These are phyloP conservation scores for Cystofilobasidium bisporidii DNA, from an alignment of 768 basidiomycete species.

Conservation along the genomic window DNA sequence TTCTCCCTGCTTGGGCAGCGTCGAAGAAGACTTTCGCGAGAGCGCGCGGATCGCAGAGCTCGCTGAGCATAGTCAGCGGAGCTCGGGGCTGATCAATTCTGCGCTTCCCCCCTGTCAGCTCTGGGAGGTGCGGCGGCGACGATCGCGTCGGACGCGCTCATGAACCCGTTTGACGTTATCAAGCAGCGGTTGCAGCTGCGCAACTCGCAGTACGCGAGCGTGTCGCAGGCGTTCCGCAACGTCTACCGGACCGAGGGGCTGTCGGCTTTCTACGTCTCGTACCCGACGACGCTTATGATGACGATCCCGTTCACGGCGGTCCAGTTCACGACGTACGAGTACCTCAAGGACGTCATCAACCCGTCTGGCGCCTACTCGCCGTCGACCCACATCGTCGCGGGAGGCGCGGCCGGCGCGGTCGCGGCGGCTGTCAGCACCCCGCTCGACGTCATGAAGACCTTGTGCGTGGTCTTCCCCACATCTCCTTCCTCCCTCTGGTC, in stretches of 20 bases:
- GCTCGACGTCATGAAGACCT: conserved; percentile 78
- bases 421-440: conserved; percentile 95
- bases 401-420: conserved; percentile 83
- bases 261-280: conserved; percentile 90
- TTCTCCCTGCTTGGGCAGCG: too few relatives aligned
- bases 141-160: conserved; percentile 87
- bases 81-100: not conserved
- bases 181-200: conserved; percentile 99
- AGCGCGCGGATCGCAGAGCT: too few relatives aligned
- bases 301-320: conserved; percentile 96
- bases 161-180: conserved; percentile 99
- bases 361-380: conserved; percentile 82
- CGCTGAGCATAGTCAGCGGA: too few relatives aligned
- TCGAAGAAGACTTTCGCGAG: too few relatives aligned
- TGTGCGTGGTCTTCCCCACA: conserved; percentile 31
- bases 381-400: conserved; percentile 80
- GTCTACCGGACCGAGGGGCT: conserved; percentile 81
- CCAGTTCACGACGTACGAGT: conserved; percentile 82
- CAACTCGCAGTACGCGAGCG: conserved; percentile 80
- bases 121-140: conserved; percentile 89
- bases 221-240: conserved; percentile 69
- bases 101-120: conserved; percentile 46
- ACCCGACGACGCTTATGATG: conserved; percentile 94
- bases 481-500: too few relatives aligned
- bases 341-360: conserved; percentile 75